Evolutionary conservation across 495 filamentous ascomycete genomes (phyloP), one percentile per base, ranked within the genome.

Genomic region (Penicillium bialowiezense): DNA sequence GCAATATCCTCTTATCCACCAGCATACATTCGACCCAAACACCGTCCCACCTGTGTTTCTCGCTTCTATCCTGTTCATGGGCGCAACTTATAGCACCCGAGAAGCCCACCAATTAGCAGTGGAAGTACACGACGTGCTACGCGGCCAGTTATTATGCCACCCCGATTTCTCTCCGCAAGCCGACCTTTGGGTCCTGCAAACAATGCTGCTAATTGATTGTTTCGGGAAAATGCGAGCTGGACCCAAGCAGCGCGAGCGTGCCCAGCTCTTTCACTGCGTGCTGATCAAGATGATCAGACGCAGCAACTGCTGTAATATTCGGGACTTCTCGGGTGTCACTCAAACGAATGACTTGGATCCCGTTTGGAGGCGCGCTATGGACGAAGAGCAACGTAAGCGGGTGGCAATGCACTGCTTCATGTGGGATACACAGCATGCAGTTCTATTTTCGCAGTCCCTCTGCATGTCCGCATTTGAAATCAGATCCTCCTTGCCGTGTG

Each of bases 381-480:
- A 77, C 34, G 72, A 65, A 6, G 78, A 82, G 51, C 78, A 82
- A 48, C 71, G 73, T 24, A 77, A 79, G 59, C 68, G 77, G 20
- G 59, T 81, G 6, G 73, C 75, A 0, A 68, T 82, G 40, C 67
- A 78, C 23, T 80, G 75, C 47, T 84, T 82, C 50, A 79, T 82
- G 72, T 81, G 77, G 79, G 78, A 81, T 48, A 77, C 74, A 0
- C 76, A 80, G 52, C 77, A 79, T 49, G 76, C 78, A 1, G 75
- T 79, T 0, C 62, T 81, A 4, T 81, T 80, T 56, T 81, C 73
- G 17, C 78, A 82, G 52, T 78, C 73, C 5, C 66, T 82, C 0
- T 82, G 77, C 57, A 82, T 81, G 78, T 78, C 73, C 4, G 78
- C 76, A 12, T 80, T 81, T 41, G 77, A 81, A 37, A 70, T 84